phyloP scores from a whole-genome alignment of 768 basidiomycete species.

The Boletus coccyginus region DNA sequence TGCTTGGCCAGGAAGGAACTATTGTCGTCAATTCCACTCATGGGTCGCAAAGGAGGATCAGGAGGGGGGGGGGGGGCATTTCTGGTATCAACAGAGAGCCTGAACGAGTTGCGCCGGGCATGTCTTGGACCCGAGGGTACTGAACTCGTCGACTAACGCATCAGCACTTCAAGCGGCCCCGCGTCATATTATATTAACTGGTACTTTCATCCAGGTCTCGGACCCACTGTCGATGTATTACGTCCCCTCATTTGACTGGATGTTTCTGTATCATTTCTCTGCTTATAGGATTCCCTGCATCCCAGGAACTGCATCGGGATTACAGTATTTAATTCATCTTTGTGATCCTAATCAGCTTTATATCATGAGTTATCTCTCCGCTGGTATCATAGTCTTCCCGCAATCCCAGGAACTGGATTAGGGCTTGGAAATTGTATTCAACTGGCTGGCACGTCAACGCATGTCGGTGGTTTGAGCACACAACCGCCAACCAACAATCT shows the following conservation, averaged over 20 bases:
- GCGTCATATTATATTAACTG: background rate
- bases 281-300: slow-evolving; percentile 5
- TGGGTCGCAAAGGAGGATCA: background rate
- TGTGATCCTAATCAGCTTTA: too few species aligned
- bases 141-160: slow-evolving; percentile 16
- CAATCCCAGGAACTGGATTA: too few species aligned
- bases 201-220: background rate
- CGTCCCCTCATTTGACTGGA: background rate
- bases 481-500: too few species aligned
- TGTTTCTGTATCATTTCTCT: background rate
- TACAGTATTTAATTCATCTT: background rate
- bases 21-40: slow-evolving; percentile 11
- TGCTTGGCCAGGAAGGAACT: slow-evolving; percentile 24
- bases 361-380: too few species aligned
- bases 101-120: background rate
- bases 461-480: too few species aligned
- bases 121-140: slow-evolving; percentile 25
- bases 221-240: background rate
- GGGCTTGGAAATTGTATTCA: too few species aligned
- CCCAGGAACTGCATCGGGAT: slow-evolving; percentile 23
- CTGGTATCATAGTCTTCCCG: too few species aligned
- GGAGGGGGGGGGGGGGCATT: slow-evolving; percentile 3
- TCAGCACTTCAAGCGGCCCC: background rate
- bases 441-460: too few species aligned
- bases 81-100: background rate